phyloP scores from a whole-genome alignment of 768 basidiomycete species.

The Mycena capillaripes region DNA sequence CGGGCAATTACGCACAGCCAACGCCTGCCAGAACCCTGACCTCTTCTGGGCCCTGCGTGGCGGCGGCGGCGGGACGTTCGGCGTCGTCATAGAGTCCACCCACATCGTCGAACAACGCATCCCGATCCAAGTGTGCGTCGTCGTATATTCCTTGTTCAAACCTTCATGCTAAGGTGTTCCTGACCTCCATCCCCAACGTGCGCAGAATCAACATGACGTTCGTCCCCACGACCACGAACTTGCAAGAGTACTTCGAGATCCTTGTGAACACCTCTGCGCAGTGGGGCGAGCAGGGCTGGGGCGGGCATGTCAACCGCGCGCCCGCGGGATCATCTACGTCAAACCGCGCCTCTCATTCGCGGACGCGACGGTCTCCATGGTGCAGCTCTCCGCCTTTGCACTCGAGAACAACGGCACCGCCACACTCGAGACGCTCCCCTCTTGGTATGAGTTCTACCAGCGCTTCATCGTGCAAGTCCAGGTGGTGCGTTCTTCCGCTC shows the following conservation, averaged over 20 bases:
- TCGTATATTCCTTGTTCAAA: too few species aligned
- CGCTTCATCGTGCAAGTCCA: background rate
- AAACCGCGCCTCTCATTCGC: conserved; percentile 44
- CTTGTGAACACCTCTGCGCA: conserved; percentile 45
- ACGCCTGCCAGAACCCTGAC: conserved; percentile 13
- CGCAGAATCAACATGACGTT: conserved; percentile 42
- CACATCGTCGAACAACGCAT: conserved; percentile 35
- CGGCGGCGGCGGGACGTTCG: conserved; percentile 56
- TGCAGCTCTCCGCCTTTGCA: conserved; percentile 44
- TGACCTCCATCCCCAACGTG: conserved; percentile 25
- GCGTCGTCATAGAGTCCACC: conserved; percentile 41
- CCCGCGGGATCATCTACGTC: conserved; percentile 45
- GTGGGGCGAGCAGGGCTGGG: conserved; percentile 54
- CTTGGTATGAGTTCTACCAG: conserved; percentile 48
- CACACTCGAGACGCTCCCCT: conserved; percentile 46
- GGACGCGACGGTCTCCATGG: conserved; percentile 45
- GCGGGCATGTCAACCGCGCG: conserved; percentile 45
- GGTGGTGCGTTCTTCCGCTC: conserved; percentile 32
- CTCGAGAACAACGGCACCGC: conserved; percentile 44
- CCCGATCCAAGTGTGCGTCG: conserved; percentile 38
- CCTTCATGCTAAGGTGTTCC: too few species aligned
- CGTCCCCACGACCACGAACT: conserved; percentile 36
- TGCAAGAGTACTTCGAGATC: conserved; percentile 43
- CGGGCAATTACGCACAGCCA: conserved; percentile 5
- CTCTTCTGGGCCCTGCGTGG: conserved; percentile 24